These are phyloP conservation scores for Fusarium falciforme DNA, from an alignment of 2,329 filamentous ascomycete species.

Conservation along the genomic window DNA sequence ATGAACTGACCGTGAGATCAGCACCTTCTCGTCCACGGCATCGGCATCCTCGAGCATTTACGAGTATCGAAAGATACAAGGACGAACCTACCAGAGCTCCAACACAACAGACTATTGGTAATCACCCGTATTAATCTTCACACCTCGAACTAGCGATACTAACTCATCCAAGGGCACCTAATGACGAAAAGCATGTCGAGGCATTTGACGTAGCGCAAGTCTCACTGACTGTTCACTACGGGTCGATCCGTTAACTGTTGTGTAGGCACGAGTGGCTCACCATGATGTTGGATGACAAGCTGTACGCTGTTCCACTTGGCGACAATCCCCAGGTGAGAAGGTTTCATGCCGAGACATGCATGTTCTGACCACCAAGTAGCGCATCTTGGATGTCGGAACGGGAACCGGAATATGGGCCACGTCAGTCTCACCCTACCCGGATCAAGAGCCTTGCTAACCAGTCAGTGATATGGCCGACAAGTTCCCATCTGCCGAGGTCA, in stretches of 20 bases:
- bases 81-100: slow-evolving; percentile 21
- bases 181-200: slow-evolving; percentile 29
- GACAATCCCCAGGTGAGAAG: slow-evolving; percentile 12
- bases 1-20: neutral
- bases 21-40: slow-evolving; percentile 17
- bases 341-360: accelerated
- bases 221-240: too few species aligned
- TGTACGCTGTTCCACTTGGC: slow-evolving; percentile 18
- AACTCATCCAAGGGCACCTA: slow-evolving; percentile 13
- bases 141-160: neutral
- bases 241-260: neutral
- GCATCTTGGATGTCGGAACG: slow-evolving; percentile 19
- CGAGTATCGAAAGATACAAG: slow-evolving; percentile 30
- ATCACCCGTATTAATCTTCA: accelerated
- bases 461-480: slow-evolving; percentile 24
- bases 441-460: neutral
- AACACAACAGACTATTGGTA: slow-evolving; percentile 32
- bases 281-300: slow-evolving; percentile 28
- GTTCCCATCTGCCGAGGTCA: slow-evolving; percentile 23
- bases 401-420: slow-evolving; percentile 28
- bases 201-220: slow-evolving; percentile 28
- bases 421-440: neutral
- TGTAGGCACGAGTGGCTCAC: slow-evolving; percentile 30
- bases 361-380: neutral
- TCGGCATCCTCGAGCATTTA: slow-evolving; percentile 18